Evolutionary conservation across 805 yeast species (phyloP), one percentile per base, ranked within the genome.

Genomic region (Ogataea pignaliae): DNA sequence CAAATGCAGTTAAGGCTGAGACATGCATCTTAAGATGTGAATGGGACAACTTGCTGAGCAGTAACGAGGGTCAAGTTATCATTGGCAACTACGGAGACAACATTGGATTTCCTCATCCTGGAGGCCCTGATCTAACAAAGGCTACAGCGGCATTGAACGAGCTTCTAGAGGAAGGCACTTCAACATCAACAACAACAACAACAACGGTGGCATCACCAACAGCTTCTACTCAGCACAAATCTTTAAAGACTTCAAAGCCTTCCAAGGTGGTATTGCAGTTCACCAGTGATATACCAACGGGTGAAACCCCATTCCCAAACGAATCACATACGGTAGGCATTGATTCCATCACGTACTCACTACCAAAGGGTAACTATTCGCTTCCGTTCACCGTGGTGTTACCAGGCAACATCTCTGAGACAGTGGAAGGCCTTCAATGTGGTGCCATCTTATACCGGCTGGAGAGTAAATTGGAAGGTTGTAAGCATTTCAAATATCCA

Each of bases 321-420:
- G 32, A 29, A 44, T 47, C 3, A 26, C 18, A 10, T 51, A 50
- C 28, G 3, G 12, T 5, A 29, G 18, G 9, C 4, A 34, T 45
- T 17, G 30, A 37, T 9, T 40, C 39, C 15, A 30, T 43, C 9
- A 14, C 44, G 7, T 77, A 65, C 50, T 57, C 66, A 12, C 58
- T 77, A 28, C 79, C 79, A 2, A 62, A 70, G 43, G 82, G 81
- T 1, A 77, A 77, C 54, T 76, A 76, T 51, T 68, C 71, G 36
- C 57, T 77, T 40, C 81, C 81, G 0, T 77, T 77, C 50, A 56
- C 49, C 30, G 59, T 70, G 9, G 59, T 56, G 11, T 56, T 77
- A 26, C 81, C 82, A 0, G 67, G 77, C 1, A 68, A 70, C 43
- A 50, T 71, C 0, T 68, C 75, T 10, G 82, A 75, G 50, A 70